phyloP scores from a whole-genome alignment of 2,329 filamentous ascomycete species.

The Cephalotrichum gorgonifer region DNA sequence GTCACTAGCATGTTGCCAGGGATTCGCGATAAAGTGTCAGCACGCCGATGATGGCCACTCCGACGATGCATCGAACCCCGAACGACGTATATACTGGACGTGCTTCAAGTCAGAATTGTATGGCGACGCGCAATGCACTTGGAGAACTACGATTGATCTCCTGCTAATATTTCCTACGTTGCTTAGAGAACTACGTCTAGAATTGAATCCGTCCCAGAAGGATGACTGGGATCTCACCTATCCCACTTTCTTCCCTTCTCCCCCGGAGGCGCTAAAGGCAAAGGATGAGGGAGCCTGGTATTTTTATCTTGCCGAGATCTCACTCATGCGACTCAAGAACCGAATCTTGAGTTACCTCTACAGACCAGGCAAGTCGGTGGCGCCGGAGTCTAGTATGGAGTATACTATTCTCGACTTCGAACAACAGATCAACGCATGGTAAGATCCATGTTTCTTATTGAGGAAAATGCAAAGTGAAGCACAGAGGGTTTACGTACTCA shows the following conservation, averaged over 20 bases:
- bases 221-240: background rate
- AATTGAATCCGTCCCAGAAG: background rate
- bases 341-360: background rate
- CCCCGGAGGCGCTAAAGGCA: background rate
- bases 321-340: background rate
- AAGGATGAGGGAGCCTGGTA: background rate
- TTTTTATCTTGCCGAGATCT: background rate
- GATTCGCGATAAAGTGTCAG: background rate
- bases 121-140: background rate
- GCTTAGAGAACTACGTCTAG: background rate
- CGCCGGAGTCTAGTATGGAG: background rate
- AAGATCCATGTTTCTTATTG: background rate
- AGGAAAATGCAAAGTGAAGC: background rate
- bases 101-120: background rate
- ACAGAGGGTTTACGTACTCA: background rate
- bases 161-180: too few relatives aligned
- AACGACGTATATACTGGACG: background rate
- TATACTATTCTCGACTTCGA: background rate
- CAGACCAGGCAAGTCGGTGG: background rate
- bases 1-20: constrained; percentile 8
- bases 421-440: background rate
- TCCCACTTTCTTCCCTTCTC: background rate
- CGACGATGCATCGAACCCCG: background rate
- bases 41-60: background rate
- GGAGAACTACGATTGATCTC: background rate